phyloP scores from a whole-genome alignment of 2,329 filamentous ascomycete genomes.

The Chrysosporium queenslandicum region DNA sequence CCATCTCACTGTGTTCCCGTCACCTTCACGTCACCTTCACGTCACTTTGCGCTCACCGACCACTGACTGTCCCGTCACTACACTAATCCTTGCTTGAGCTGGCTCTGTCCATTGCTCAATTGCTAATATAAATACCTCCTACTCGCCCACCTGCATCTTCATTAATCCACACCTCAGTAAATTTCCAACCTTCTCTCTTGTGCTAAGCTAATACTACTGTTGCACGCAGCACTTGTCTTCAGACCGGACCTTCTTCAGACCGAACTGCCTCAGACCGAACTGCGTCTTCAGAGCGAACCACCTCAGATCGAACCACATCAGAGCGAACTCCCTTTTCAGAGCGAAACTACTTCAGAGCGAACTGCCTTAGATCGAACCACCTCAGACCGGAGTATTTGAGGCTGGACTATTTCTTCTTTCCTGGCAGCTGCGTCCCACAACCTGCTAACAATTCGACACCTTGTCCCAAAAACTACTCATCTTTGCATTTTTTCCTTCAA shows the following conservation, averaged over 20 bases:
- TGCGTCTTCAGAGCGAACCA: constrained; percentile 4
- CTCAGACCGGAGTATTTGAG: not conserved
- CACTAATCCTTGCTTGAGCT: not conserved
- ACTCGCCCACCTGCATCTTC: not conserved
- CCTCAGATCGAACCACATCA: constrained; percentile 3
- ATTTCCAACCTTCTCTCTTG: not conserved
- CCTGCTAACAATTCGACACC: not conserved
- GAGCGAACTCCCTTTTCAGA: too few relatives aligned
- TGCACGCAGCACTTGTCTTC: not conserved
- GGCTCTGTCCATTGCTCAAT: not conserved
- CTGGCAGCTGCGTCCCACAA: not conserved
- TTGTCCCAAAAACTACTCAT: not conserved
- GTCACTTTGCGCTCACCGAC: constrained; percentile 3
- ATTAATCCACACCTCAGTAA: not conserved
- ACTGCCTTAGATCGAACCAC: not conserved
- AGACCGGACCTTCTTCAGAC: constrained; percentile 4
- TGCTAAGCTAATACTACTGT: not conserved
- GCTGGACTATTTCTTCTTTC: not conserved
- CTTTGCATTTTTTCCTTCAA: not conserved
- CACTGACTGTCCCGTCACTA: constrained; percentile 6
- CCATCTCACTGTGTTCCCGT: not conserved
- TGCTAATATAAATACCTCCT: not conserved
- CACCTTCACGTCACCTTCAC: not conserved
- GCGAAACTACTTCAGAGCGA: not conserved
- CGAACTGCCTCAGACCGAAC: not conserved